These are phyloP conservation scores for Epichloe sibirici DNA, from an alignment of 2,329 filamentous ascomycete species.

Conservation along the genomic window DNA sequence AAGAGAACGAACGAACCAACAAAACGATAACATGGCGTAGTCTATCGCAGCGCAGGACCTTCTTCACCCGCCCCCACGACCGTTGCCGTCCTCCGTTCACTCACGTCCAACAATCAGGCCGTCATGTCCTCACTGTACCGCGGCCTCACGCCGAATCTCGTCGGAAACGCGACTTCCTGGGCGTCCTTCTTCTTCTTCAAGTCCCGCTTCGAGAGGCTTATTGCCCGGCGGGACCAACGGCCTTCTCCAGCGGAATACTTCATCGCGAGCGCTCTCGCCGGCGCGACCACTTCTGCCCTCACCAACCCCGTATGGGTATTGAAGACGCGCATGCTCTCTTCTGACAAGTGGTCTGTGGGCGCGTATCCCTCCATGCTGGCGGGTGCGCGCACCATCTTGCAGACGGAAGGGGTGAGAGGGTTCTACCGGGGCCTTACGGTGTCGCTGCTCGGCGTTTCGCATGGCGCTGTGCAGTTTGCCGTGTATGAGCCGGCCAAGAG, in stretches of 20 bases:
- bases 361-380: constrained; percentile 71
- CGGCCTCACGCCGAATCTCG: constrained; percentile 76
- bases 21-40: constrained; percentile 18
- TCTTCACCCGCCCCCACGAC: constrained; percentile 30
- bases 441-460: constrained; percentile 73
- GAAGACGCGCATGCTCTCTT: constrained; percentile 93
- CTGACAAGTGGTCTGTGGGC: constrained; percentile 57
- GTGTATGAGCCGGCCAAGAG: constrained; percentile 68
- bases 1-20: background rate
- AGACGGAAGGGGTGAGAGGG: constrained; percentile 60
- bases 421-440: constrained; percentile 84
- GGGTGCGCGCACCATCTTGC: constrained; percentile 55
- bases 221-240: constrained; percentile 19
- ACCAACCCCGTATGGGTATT: constrained; percentile 98
- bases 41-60: constrained; percentile 35
- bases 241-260: constrained; percentile 62
- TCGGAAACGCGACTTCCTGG: constrained; percentile 87
- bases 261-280: constrained; percentile 56
- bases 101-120: constrained; percentile 40
- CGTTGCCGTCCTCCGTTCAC: constrained; percentile 37
- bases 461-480: constrained; percentile 91
- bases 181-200: constrained; percentile 82
- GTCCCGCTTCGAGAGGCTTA: constrained; percentile 36
- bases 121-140: constrained; percentile 63
- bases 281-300: constrained; percentile 63